A percentile compares a stretch with the other conserved stretches of the same genome.
Evolutionary conservation across 805 yeast species (phyloP).

Genomic region (Hermanozyma aechmeae): DNA sequence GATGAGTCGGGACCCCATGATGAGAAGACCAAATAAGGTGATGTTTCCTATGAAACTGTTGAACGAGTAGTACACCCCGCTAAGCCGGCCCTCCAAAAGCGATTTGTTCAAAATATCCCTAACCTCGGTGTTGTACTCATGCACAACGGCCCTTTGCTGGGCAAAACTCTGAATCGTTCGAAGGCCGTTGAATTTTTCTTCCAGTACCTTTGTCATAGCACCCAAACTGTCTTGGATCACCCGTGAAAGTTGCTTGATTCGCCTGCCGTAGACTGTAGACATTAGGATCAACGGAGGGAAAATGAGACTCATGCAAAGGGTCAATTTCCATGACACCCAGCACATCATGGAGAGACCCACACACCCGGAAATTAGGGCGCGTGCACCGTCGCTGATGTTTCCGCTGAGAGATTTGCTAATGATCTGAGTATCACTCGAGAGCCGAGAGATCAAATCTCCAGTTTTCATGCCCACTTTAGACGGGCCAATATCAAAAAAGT

Average conservation of each 20-base stretch:
- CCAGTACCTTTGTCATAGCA: conserved; percentile 77
- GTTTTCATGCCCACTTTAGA: conserved; percentile 46
- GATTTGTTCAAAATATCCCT: conserved; percentile 58
- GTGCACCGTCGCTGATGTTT: conserved; percentile 84
- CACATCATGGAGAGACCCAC: conserved; percentile 93
- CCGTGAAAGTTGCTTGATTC: conserved; percentile 65
- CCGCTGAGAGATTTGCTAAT: conserved; percentile 82
- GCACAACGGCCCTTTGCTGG: conserved; percentile 72
- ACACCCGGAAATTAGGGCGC: conserved; percentile 72
- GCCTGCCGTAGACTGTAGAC: conserved; percentile 75
- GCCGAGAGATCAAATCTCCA: conserved; percentile 84
- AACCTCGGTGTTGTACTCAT: conserved; percentile 64
- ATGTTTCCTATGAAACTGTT: conserved; percentile 82
- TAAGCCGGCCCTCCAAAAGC: conserved; percentile 67
- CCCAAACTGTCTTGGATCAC: conserved; percentile 81
- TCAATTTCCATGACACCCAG: conserved; percentile 71
- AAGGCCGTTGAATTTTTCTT: conserved; percentile 79
- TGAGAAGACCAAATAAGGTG: conserved; percentile 65
- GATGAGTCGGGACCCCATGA: conserved; percentile 78
- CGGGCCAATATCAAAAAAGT: conserved; percentile 76
- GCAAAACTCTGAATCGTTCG: conserved; percentile 86
- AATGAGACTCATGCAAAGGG: conserved; percentile 69
- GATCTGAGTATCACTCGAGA: conserved; percentile 82
- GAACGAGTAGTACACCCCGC: conserved; percentile 68
- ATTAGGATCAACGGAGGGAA: conserved; percentile 78